Percentiles rank a stretch among this genome's conserved stretches.
phyloP scores from a whole-genome alignment of 2,329 filamentous ascomycete species.

The Aspergillus niger region DNA sequence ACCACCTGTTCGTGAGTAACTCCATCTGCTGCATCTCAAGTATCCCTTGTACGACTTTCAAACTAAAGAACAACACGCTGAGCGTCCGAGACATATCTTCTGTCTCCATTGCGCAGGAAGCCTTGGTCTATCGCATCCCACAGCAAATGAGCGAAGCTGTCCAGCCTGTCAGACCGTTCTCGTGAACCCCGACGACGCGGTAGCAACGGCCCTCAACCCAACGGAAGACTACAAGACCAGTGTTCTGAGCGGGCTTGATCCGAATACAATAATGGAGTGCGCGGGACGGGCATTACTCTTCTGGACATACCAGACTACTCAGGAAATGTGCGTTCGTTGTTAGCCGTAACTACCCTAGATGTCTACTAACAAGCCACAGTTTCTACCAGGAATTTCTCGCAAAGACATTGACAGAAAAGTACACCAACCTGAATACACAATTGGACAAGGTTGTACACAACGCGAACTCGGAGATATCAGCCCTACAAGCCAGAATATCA shows the following conservation, averaged over 20 bases:
- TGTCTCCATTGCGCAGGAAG: conserved; percentile 72
- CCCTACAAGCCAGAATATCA: conserved; percentile 64
- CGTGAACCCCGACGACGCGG: conserved; percentile 71
- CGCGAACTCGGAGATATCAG: conserved; percentile 71
- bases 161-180: conserved; percentile 74
- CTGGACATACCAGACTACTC: conserved; percentile 82
- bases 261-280: conserved; percentile 82
- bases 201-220: conserved; percentile 70
- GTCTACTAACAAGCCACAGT: conserved; percentile 43
- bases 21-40: neutral
- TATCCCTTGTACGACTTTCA: conserved; percentile 10
- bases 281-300: conserved; percentile 77
- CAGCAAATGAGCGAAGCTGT: conserved; percentile 61
- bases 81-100: conserved; percentile 71
- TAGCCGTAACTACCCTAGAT: neutral
- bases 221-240: conserved; percentile 89
- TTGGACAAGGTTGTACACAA: conserved; percentile 74
- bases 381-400: conserved; percentile 76
- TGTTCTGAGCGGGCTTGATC: conserved; percentile 78
- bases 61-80: conserved; percentile 7
- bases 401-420: conserved; percentile 73
- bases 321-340: conserved; percentile 68
- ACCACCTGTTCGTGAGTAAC: conserved; percentile 77
- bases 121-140: conserved; percentile 62
- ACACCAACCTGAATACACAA: conserved; percentile 62